These are phyloP conservation scores for Euphrasia confusa DNA, from an alignment of 257 asterid species.

Conservation along the genomic window DNA sequence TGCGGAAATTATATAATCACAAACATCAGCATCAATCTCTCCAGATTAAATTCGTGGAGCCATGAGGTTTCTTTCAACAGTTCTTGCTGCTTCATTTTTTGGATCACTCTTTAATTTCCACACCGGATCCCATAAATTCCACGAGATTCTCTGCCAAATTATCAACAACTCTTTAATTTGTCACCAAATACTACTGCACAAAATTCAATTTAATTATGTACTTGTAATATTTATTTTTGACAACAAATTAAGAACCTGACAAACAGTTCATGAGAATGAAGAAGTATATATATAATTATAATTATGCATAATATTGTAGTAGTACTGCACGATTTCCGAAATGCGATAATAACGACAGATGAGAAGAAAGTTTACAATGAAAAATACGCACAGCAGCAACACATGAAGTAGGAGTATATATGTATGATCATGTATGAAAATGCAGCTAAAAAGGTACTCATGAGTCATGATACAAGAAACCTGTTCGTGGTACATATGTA, in stretches of 20 bases:
- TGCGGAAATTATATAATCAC: background rate
- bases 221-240: too few species aligned
- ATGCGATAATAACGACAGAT: background rate
- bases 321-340: background rate
- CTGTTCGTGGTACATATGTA: too few species aligned
- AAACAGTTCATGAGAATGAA: too few species aligned
- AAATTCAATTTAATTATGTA: background rate
- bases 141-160: background rate
- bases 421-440: background rate
- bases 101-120: background rate
- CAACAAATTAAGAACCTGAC: too few species aligned
- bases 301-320: too few species aligned
- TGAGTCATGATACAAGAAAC: too few species aligned
- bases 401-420: background rate
- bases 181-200: background rate
- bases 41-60: constrained; percentile 18
- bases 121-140: background rate
- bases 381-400: background rate
- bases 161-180: background rate
- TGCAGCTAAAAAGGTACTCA: too few species aligned
- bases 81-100: background rate
- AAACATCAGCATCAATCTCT: background rate
- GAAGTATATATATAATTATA: too few species aligned
- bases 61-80: constrained; percentile 1
- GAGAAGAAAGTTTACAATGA: background rate